Conservation (phyloP, 768 basidiomycete genomes). For the Russula griseocarnosa region DNA sequence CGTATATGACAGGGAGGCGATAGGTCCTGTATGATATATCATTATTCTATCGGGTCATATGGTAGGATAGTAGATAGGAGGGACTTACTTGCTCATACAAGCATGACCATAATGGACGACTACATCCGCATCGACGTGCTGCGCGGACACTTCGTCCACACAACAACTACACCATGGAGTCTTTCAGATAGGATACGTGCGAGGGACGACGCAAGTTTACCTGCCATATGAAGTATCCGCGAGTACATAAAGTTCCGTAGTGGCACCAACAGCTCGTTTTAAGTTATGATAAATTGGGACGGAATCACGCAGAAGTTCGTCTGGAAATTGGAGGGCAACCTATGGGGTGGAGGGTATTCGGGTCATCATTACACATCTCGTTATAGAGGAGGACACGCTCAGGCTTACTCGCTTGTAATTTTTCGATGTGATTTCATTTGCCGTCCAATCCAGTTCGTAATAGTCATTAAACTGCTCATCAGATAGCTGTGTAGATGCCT, state of each 20-base stretch:
- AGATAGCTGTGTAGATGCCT: slow-evolving; percentile 34
- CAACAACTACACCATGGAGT: slow-evolving; percentile 64
- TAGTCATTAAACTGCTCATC: slow-evolving; percentile 51
- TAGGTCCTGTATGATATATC: slow-evolving; percentile 56
- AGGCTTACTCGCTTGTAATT: slow-evolving; percentile 77
- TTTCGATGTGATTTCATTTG: slow-evolving; percentile 52
- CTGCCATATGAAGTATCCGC: slow-evolving; percentile 98
- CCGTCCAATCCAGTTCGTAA: slow-evolving; percentile 73
- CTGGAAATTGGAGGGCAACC: slow-evolving; percentile 94
- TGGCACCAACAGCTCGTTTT: slow-evolving; percentile 45
- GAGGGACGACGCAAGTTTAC: slow-evolving; percentile 41
- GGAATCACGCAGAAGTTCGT: slow-evolving; percentile 82
- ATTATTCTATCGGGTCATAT: neutral
- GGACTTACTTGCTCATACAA: slow-evolving; percentile 76
- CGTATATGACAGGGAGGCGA: slow-evolving; percentile 83
- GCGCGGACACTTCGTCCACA: slow-evolving; percentile 92
- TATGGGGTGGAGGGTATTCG: slow-evolving; percentile 34
- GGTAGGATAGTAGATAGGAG: neutral
- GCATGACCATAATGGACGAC: slow-evolving; percentile 96
- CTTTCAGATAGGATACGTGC: neutral
- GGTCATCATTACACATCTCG: neutral
- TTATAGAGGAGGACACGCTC: slow-evolving; percentile 28
- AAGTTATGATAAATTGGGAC: slow-evolving; percentile 76
- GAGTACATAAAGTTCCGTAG: slow-evolving; percentile 75
- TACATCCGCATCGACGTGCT: slow-evolving; percentile 88